Conservation (phyloP, 768 basidiomycete genomes). For the Chlorophyllum brunneum region DNA sequence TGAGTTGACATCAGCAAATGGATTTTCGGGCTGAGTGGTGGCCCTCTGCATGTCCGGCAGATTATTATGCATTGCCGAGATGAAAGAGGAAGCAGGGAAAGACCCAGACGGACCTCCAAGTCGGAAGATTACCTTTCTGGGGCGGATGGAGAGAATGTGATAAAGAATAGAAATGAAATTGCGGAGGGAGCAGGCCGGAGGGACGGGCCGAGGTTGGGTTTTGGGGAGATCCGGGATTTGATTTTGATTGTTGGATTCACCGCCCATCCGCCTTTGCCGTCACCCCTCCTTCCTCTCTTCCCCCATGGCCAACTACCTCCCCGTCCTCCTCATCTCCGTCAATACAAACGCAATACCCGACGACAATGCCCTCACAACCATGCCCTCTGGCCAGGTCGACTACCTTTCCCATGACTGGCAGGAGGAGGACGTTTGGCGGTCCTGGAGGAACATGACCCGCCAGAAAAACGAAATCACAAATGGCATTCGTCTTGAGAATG, state of each 20-base stretch:
- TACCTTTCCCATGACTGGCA: constrained; percentile 97
- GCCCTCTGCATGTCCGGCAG: no score
- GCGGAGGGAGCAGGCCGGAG: neutral
- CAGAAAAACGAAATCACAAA: constrained; percentile 99
- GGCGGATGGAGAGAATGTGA: neutral
- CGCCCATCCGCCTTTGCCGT: constrained; percentile 12
- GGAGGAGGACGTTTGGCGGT: constrained; percentile 97
- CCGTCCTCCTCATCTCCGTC: constrained; percentile 65
- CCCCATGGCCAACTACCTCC: constrained; percentile 42
- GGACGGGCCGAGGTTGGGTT: constrained; percentile 12
- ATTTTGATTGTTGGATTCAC: constrained; percentile 10
- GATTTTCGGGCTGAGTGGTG: no score
- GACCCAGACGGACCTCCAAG: no score
- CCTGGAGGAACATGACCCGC: constrained; percentile 97
- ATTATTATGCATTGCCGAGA: no score
- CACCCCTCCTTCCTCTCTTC: constrained; percentile 15
- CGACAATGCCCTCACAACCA: constrained; percentile 77
- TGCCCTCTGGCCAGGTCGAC: constrained; percentile 92
- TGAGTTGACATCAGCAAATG: neutral
- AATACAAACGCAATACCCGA: constrained; percentile 58
- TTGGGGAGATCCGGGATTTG: constrained; percentile 13
- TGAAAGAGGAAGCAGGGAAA: no score
- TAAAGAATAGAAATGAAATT: neutral
- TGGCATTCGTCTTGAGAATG: constrained; percentile 92
- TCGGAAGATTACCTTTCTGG: constrained; percentile 1